A percentile compares a stretch with the other conserved stretches of the same genome.
phyloP scores from a whole-genome alignment of 1,284 basidiomycete species.

The Athelia psychrophila region DNA sequence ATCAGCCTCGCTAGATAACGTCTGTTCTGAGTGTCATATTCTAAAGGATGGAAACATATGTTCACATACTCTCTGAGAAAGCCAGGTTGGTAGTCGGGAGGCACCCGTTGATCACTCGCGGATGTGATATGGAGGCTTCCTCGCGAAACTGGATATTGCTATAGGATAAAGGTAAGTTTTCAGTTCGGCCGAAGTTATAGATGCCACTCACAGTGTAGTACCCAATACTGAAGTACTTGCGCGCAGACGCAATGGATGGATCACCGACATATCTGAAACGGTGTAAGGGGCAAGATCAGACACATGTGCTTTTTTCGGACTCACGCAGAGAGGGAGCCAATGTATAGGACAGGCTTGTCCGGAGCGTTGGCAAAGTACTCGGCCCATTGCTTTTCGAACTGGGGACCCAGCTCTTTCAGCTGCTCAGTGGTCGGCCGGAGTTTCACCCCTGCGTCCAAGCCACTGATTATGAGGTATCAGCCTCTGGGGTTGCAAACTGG shows the following conservation, averaged over 20 bases:
- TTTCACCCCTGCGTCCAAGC: slow-evolving; percentile 45
- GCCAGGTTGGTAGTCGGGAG: slow-evolving; percentile 35
- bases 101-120: slow-evolving; percentile 29
- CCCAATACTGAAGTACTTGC: slow-evolving; percentile 30
- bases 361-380: slow-evolving; percentile 38
- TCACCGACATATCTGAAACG: slow-evolving; percentile 24
- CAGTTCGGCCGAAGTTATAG: not conserved
- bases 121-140: slow-evolving; percentile 44
- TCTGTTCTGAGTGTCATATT: slow-evolving; percentile 9
- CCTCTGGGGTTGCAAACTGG: not conserved
- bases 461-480: slow-evolving; percentile 21
- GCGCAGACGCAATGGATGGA: slow-evolving; percentile 14
- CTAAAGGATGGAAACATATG: not conserved
- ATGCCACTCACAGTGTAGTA: slow-evolving; percentile 24
- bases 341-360: slow-evolving; percentile 46
- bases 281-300: not conserved
- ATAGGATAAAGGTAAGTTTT: not conserved
- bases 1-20: slow-evolving; percentile 44
- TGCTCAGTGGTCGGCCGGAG: slow-evolving; percentile 43
- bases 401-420: slow-evolving; percentile 39
- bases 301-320: not conserved
- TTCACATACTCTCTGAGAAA: slow-evolving; percentile 26
- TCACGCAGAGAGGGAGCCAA: slow-evolving; percentile 31
- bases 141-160: slow-evolving; percentile 37
- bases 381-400: slow-evolving; percentile 41